Evolutionary conservation across 768 basidiomycete genomes (phyloP), one percentile per base, ranked within the genome.

Genomic region (Rhodotorula diobovata): DNA sequence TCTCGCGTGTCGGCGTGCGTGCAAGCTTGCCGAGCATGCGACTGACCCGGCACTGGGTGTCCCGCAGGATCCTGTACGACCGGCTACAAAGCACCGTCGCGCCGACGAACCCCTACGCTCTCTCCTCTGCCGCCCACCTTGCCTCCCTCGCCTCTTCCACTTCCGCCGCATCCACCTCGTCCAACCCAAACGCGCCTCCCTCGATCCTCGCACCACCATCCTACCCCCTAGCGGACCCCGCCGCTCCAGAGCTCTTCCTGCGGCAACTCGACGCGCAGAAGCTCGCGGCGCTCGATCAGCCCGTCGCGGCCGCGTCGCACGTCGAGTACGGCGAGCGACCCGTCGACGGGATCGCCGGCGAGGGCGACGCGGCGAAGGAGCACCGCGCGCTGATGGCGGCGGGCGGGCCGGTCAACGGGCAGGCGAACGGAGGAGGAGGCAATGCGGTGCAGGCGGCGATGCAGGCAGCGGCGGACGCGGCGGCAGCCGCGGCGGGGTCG

Each of bases 41-140:
- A 39, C 41, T 15, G 43, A 39, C n/a, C 55, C 30, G 15, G 16
- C 28, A 41, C 18, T 5, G 1, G n/a, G 2, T 11, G n/a, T 3
- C 46, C 10, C 23, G 2, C 65, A 73, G 72, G 2, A 68, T 75
- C 39, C 70, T 75, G 25, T 75, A 71, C 64, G 74, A 75, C 67
- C 70, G 74, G 12, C 61, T 75, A 8, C 63, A 71, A n/a, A 20
- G 43, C 30, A 67, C 67, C 30, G 48, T 63, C 28, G 58, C 61
- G 2, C 74, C 74, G 7, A 63, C 74, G 30, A 71, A 75, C 62
- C 74, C 74, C 28, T 75, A 71, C 64, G 60, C 70, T 4, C 74
- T 75, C 51, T 66, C 63, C 18, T 61, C 74, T 20, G 57, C 61
- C 9, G 28, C 56, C 0, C 74, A 71, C 67, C 67, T 75, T 39